These are phyloP conservation scores for Amyloporia xantha DNA, from an alignment of 768 basidiomycete genomes.

Conservation along the genomic window DNA sequence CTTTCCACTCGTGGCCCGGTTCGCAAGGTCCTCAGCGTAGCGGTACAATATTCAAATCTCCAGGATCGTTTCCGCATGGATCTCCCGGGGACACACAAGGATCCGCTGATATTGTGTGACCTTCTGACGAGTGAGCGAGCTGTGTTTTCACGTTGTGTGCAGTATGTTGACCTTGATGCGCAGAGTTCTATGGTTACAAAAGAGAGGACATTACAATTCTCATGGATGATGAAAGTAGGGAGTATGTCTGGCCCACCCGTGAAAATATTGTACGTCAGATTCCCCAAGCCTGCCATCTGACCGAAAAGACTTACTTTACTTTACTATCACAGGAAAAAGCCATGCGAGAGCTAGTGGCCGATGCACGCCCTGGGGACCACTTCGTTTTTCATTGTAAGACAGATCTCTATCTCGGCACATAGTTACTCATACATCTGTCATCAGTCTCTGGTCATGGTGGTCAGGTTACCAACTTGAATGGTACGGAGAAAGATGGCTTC, in stretches of 20 bases:
- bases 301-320: not conserved
- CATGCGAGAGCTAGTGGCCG: conserved; percentile 38
- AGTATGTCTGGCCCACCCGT: conserved; percentile 33
- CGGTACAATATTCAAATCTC: conserved; percentile 5
- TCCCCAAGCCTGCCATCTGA: not conserved
- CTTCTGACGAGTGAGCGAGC: conserved; percentile 32
- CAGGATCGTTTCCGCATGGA: not conserved
- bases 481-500: conserved; percentile 42
- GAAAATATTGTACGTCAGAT: conserved; percentile 35
- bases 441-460: conserved; percentile 45
- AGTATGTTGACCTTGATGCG: no score
- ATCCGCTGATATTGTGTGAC: conserved; percentile 28
- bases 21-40: conserved; percentile 5
- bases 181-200: conserved; percentile 35
- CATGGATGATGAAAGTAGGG: conserved; percentile 30
- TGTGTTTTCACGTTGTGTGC: not conserved
- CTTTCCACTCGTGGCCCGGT: not conserved
- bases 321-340: no score
- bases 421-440: not conserved
- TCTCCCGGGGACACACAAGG: conserved; percentile 33
- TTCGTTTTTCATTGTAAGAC: conserved; percentile 58
- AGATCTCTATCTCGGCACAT: no score
- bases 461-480: conserved; percentile 37
- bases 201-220: conserved; percentile 36
- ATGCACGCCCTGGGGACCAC: conserved; percentile 38